Evolutionary conservation across 176 grass and related monocot genomes (phyloP).

Genomic region (Leersia perrieri): DNA sequence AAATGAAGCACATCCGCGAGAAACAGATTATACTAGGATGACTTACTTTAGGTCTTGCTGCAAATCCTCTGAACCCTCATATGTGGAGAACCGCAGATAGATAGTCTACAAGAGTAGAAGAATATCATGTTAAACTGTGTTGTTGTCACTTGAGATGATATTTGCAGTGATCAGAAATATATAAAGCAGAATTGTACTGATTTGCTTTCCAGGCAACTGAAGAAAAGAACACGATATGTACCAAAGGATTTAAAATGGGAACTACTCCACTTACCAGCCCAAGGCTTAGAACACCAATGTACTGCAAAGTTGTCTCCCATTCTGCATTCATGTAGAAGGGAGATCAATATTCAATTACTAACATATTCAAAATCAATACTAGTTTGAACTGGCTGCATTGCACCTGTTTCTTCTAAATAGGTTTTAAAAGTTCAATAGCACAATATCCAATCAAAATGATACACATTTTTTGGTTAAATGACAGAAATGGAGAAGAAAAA

Average conservation of each 20-base stretch:
- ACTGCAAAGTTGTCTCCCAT: slow-evolving; percentile 83
- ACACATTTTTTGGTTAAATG: not conserved
- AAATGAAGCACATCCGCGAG: not conserved
- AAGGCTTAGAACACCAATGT: slow-evolving; percentile 77
- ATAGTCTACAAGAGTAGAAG: slow-evolving; percentile 51
- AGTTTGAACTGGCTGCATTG: not conserved
- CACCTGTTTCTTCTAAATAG: not conserved
- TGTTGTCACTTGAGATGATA: not conserved
- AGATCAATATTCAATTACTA: slow-evolving; percentile 9
- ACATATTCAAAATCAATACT: not conserved
- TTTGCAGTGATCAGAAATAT: not conserved
- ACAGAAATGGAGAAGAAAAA: not conserved
- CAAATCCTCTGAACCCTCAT: slow-evolving; percentile 60
- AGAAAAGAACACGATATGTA: not conserved
- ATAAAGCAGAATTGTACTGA: not conserved
- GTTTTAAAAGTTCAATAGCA: not conserved
- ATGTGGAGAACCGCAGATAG: slow-evolving; percentile 61
- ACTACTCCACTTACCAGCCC: slow-evolving; percentile 53
- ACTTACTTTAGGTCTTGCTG: slow-evolving; percentile 78
- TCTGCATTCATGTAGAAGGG: slow-evolving; percentile 49
- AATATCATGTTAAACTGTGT: slow-evolving; percentile 20
- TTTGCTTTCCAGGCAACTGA: not conserved
- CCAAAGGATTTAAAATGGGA: not conserved
- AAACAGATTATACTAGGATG: not conserved
- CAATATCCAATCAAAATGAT: not conserved